phyloP scores from a whole-genome alignment of 1,284 basidiomycete genomes.

The Malassezia restricta region DNA sequence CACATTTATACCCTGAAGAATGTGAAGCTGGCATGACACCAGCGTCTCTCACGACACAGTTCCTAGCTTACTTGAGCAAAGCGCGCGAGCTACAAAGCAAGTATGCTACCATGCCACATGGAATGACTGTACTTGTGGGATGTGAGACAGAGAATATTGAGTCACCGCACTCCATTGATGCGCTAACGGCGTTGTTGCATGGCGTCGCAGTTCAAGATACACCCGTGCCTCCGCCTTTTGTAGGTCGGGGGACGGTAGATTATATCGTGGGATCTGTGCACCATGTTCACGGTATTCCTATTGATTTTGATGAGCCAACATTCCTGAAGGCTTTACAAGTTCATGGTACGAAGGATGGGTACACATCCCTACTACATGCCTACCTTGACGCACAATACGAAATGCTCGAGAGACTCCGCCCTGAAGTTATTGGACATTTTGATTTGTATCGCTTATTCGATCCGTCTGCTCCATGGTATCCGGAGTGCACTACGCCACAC shows the following conservation, averaged over 20 bases:
- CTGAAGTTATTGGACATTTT: constrained; percentile 84
- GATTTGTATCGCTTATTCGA: constrained; percentile 51
- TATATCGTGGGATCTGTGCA: constrained; percentile 90
- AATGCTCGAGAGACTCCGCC: constrained; percentile 53
- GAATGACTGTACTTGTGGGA: constrained; percentile 69
- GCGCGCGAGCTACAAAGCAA: constrained; percentile 60
- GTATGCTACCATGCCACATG: neutral
- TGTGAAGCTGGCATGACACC: constrained; percentile 48
- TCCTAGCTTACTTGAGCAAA: constrained; percentile 60
- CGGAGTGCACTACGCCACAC: constrained; percentile 55
- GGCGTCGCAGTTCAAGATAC: neutral
- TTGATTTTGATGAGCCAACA: constrained; percentile 74
- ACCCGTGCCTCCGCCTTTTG: neutral
- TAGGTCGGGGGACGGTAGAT: constrained; percentile 53
- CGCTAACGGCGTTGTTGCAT: constrained; percentile 49
- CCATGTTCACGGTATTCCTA: constrained; percentile 74
- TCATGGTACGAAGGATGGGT: constrained; percentile 41
- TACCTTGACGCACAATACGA: constrained; percentile 39
- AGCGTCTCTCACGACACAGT: constrained; percentile 53
- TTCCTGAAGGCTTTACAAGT: constrained; percentile 52
- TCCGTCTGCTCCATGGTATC: constrained; percentile 11
- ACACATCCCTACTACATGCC: constrained; percentile 16
- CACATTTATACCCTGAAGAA: constrained; percentile 92
- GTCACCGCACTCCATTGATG: constrained; percentile 53
- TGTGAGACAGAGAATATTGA: constrained; percentile 88